A percentile compares a stretch with the other conserved stretches of the same genome.
These are phyloP conservation scores for Gossypium trilobum DNA, from an alignment of 441 rosid species.

Conservation along the genomic window DNA sequence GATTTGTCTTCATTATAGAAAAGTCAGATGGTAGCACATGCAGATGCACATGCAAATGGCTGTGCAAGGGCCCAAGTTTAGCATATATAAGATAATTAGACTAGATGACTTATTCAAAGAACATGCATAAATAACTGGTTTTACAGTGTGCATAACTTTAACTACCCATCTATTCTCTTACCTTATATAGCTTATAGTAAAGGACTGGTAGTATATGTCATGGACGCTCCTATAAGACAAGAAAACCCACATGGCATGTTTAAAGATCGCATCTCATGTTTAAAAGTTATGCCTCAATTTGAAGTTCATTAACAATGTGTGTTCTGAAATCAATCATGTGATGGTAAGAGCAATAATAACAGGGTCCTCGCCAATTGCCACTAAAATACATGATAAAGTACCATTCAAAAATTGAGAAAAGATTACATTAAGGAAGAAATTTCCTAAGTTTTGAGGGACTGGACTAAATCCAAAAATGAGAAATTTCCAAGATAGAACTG, in stretches of 20 bases:
- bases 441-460: conserved; percentile 2
- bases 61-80: neutral
- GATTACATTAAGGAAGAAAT: conserved; percentile 10
- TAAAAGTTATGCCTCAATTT: neutral
- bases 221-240: neutral
- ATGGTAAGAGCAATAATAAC: neutral
- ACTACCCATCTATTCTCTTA: neutral
- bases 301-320: neutral
- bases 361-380: neutral
- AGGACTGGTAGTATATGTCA: neutral
- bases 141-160: neutral
- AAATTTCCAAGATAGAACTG: conserved; percentile 13
- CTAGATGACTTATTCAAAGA: neutral
- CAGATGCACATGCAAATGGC: conserved; percentile 14
- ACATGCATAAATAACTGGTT: neutral
- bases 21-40: conserved; percentile 23
- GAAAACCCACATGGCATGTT: conserved; percentile 9
- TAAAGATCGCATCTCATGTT: neutral
- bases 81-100: neutral
- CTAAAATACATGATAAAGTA: neutral
- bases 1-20: conserved; percentile 18
- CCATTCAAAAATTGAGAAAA: conserved; percentile 2
- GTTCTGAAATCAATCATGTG: neutral
- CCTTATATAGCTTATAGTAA: too few species aligned
- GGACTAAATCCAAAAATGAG: conserved; percentile 9